Evolutionary conservation across 805 yeast genomes (phyloP).

Genomic region (Candida parachauliodes): DNA sequence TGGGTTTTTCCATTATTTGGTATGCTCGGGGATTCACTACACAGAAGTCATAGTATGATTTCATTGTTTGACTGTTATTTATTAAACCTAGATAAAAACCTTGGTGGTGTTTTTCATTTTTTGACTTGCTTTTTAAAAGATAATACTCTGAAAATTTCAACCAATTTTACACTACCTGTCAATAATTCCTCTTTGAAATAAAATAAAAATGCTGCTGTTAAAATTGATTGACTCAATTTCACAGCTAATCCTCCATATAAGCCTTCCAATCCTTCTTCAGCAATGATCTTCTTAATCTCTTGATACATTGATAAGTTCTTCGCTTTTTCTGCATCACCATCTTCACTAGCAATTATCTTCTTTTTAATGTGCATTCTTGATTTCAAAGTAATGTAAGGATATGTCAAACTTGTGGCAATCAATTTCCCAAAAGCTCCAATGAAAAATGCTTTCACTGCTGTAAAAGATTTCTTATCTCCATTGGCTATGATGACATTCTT

Average conservation of each 20-base stretch:
- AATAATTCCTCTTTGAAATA: constrained; percentile 86
- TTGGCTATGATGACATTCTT: constrained; percentile 59
- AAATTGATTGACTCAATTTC: constrained; percentile 77
- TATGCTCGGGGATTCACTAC: no score
- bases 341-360: constrained; percentile 20
- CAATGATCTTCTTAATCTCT: constrained; percentile 55
- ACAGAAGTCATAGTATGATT: no score
- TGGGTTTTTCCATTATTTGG: no score
- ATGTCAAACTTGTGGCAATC: constrained; percentile 83
- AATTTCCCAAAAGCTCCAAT: constrained; percentile 89
- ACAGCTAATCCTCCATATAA: constrained; percentile 79
- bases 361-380: constrained; percentile 77
- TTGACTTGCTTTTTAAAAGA: constrained; percentile 16
- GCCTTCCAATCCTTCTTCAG: constrained; percentile 69
- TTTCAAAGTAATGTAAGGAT: constrained; percentile 88
- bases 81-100: no score
- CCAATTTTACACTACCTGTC: constrained; percentile 50
- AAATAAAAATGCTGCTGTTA: constrained; percentile 86
- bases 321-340: constrained; percentile 15
- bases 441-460: constrained; percentile 74
- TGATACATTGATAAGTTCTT: constrained; percentile 39
- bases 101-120: no score
- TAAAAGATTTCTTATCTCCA: constrained; percentile 47
- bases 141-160: constrained; percentile 38
- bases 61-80: not conserved